These are phyloP conservation scores for Globisporangium rhizosaccharum DNA, from an alignment of 352 stramenopile species.

Conservation along the genomic window DNA sequence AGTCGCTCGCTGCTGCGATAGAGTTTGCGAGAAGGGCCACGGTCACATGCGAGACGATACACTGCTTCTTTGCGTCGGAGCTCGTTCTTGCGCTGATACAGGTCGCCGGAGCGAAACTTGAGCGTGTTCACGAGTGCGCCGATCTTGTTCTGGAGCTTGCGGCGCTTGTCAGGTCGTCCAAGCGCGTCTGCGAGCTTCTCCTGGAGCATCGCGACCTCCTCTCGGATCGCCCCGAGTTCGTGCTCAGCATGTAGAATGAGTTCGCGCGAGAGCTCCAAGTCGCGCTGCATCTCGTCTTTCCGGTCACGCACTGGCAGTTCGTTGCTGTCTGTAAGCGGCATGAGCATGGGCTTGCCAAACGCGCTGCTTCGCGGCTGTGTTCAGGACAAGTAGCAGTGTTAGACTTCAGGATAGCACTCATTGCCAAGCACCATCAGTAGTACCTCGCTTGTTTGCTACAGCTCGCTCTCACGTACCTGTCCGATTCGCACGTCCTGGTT, in stretches of 20 bases:
- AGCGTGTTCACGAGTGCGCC: conserved; percentile 50
- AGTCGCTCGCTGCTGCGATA: background rate
- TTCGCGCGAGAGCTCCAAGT: conserved; percentile 47
- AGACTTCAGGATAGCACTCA: background rate
- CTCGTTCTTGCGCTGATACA: conserved; percentile 75
- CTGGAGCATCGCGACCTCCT: conserved; percentile 49
- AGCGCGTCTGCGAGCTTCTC: conserved; percentile 27
- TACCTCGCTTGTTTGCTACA: background rate
- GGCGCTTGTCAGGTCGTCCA: conserved; percentile 30
- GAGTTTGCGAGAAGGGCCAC: background rate
- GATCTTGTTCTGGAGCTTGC: conserved; percentile 44
- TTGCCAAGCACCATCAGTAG: background rate
- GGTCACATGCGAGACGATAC: conserved; percentile 18
- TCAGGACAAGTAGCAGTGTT: background rate
- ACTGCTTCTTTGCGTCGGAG: conserved; percentile 53
- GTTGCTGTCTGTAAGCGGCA: background rate
- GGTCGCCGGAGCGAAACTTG: conserved; percentile 56
- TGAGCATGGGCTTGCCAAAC: background rate
- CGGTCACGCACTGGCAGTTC: background rate
- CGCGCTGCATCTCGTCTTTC: conserved; percentile 31
- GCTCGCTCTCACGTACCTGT: background rate
- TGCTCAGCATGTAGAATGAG: conserved; percentile 62
- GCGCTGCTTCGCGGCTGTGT: background rate
- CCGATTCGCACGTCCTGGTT: conserved; percentile 23
- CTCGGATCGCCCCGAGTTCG: conserved; percentile 48